Percentiles rank a stretch among this genome's conserved stretches.
phyloP scores from a whole-genome alignment of 352 stramenopile species.

The Phytophthora macrochlamydospora region DNA sequence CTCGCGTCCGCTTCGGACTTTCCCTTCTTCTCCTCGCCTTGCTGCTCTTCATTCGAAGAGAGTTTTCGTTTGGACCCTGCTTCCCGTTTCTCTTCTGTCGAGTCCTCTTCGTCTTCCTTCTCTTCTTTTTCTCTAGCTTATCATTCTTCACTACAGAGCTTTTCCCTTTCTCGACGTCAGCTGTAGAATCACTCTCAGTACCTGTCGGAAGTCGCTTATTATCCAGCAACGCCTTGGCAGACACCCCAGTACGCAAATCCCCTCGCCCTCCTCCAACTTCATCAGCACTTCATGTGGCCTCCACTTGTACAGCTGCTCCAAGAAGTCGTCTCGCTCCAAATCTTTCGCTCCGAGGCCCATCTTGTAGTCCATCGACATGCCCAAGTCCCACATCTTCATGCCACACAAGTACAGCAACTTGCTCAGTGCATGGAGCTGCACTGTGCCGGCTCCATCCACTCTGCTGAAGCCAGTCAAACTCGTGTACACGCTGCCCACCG shows the following conservation, averaged over 20 bases:
- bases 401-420: constrained; percentile 74
- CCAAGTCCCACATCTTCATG: constrained; percentile 87
- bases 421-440: constrained; percentile 84
- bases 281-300: constrained; percentile 55
- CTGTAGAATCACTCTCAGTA: constrained; percentile 1
- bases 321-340: constrained; percentile 72
- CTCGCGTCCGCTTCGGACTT: constrained; percentile 19
- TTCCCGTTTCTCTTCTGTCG: constrained; percentile 23
- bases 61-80: constrained; percentile 34
- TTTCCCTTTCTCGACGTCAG: constrained; percentile 5
- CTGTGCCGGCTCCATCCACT: constrained; percentile 75
- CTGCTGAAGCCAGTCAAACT: constrained; percentile 84
- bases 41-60: constrained; percentile 23
- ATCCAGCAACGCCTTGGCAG: constrained; percentile 65
- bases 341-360: constrained; percentile 77
- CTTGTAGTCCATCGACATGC: constrained; percentile 92
- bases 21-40: constrained; percentile 35
- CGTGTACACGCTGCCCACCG: constrained; percentile 92
- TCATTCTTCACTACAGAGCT: background rate
- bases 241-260: constrained; percentile 42
- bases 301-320: constrained; percentile 72
- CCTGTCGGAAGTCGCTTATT: constrained; percentile 34
- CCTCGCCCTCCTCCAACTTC: constrained; percentile 45
- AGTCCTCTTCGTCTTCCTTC: constrained; percentile 4
- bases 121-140: constrained; percentile 13